Evolutionary conservation across 306 rosid species (phyloP), one percentile per base, ranked within the genome.

Genomic region (Inga oerstediana): DNA sequence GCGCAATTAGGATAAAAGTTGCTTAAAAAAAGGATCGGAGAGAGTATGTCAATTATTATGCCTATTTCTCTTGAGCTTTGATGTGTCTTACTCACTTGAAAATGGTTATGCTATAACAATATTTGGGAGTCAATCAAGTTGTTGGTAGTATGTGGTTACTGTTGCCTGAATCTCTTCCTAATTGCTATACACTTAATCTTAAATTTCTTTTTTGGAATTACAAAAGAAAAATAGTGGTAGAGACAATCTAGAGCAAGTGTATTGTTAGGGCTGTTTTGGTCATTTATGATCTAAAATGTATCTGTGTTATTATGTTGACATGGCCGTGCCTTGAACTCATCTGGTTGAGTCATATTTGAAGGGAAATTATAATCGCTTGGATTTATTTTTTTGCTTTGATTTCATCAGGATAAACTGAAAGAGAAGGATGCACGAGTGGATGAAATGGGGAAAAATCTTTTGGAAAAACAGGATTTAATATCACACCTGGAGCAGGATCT

Each of bases 401-500:
- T 73, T 69, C 54, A 44, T 70, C 88, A 96, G 99, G 92, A 87
- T 76, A 86, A 91, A 78, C 87, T 96, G 46, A 88, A 89, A 76
- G 96, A 89, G 74, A 92, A 80, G 88, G 93, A 92, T 81, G 86
- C 88, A 61, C 88, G 81, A 44, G 81, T 89, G 59, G 97, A 88
- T 83, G 93, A 96, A 78, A 56, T 87, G 54, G 46, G 89, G 32
- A 90, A 83, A 82, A 82, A 48, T 68, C 86, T 96, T 22, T 85
- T 87, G 2, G 97, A 90, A 84, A 92, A 89, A 80, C 86, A 87
- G 85, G 92, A 86, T 76, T 69, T 73, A 22, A 35, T 92, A 78
- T 88, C 91, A 27, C 87, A 66, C 75, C 68, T 96, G 70, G 97
- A 94, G 89, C 88, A 81, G 70, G 94, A 90, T 81, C 89, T 94